Percentiles rank a stretch among this genome's conserved stretches.
phyloP scores from a whole-genome alignment of 495 filamentous ascomycete genomes.

The Aspergillus affinis region DNA sequence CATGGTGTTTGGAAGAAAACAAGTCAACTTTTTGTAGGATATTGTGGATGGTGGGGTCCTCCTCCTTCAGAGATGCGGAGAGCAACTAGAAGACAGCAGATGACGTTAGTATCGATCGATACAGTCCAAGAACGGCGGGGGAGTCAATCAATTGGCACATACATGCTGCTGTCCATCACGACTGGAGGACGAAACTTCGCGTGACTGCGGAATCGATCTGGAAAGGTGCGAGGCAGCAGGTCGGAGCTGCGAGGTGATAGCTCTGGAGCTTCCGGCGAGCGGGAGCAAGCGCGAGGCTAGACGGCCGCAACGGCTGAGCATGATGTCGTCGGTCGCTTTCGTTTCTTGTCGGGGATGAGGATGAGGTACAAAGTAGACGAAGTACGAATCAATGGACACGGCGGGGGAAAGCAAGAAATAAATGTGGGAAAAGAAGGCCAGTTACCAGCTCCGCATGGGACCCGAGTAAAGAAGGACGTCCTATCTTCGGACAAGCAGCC shows the following conservation, averaged over 20 bases:
- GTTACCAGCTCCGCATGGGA: conserved; percentile 2
- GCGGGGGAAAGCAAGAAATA: not conserved
- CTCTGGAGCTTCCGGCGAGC: conserved; percentile 29
- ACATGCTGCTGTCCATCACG: conserved; percentile 48
- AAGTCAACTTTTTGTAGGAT: conserved; percentile 82
- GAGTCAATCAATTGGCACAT: conserved; percentile 4
- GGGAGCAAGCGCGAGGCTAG: conserved; percentile 41
- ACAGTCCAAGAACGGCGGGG: not conserved
- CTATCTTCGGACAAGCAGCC: conserved; percentile 24
- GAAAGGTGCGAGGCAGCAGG: conserved; percentile 22
- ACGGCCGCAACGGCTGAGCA: conserved; percentile 46
- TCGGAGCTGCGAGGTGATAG: conserved; percentile 16
- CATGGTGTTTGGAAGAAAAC: not conserved
- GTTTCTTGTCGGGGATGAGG: not conserved
- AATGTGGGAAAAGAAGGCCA: conserved; percentile 2
- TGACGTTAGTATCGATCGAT: conserved; percentile 7
- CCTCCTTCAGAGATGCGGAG: conserved; percentile 71
- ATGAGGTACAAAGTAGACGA: conserved; percentile 5
- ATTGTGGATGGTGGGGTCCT: conserved; percentile 80
- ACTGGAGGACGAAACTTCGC: conserved; percentile 39
- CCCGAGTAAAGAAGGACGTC: conserved; percentile 24
- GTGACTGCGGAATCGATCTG: conserved; percentile 28
- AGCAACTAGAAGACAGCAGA: conserved; percentile 60
- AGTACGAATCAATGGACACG: conserved; percentile 1
- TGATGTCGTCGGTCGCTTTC: conserved; percentile 19